A percentile compares a stretch with the other conserved stretches of the same genome.
Evolutionary conservation across 306 rosid species (phyloP).

Genomic region (Quercus mongolica): DNA sequence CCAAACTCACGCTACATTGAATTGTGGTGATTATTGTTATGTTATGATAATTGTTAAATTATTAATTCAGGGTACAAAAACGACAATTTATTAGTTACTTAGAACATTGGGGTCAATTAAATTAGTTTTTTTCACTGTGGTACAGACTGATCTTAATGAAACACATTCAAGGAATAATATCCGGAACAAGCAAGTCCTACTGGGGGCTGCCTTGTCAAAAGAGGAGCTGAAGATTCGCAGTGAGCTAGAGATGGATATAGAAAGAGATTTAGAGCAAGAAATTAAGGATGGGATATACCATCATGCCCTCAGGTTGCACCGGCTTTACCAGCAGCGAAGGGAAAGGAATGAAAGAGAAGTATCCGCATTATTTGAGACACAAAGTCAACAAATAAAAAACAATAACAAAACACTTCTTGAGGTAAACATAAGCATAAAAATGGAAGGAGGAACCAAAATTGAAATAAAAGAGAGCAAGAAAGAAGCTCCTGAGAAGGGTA

Average conservation of each 20-base stretch:
- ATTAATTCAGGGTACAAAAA: too few species aligned
- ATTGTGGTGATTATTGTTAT: too few species aligned
- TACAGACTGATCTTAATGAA: conserved; percentile 9
- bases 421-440: conserved; percentile 55
- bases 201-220: conserved; percentile 20
- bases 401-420: conserved; percentile 35
- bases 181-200: background rate
- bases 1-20: too few species aligned
- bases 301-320: conserved; percentile 60
- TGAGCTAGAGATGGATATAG: conserved; percentile 62
- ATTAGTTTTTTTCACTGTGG: background rate
- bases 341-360: conserved; percentile 25
- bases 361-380: background rate
- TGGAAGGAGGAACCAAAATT: conserved; percentile 58
- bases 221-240: conserved; percentile 57
- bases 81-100: too few species aligned
- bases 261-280: conserved; percentile 65
- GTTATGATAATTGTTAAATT: too few species aligned
- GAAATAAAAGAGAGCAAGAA: conserved; percentile 52
- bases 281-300: conserved; percentile 56
- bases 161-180: background rate
- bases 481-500: conserved; percentile 20
- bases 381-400: background rate
- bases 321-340: conserved; percentile 43
- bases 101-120: background rate